Base-by-base conservation (phyloP, 148 eudicot genomes). In the Rhododendron molle region DNA sequence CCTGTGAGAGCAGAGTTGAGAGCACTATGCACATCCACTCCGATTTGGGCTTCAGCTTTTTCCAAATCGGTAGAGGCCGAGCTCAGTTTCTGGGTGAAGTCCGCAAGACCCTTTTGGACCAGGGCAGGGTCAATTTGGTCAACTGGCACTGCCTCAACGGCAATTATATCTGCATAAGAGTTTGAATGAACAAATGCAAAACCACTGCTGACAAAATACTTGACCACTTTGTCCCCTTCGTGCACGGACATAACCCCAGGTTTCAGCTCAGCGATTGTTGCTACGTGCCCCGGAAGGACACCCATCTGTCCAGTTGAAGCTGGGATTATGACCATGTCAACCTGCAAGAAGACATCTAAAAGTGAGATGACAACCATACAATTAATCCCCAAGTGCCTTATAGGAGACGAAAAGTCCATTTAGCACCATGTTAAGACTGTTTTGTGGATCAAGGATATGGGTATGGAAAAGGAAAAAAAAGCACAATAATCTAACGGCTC, bases 21-120 rank as follows among this genome's bases (percentile, higher is more conserved):
- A 76, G 98, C 96, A 89, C 94, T 94, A 83, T 93, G 93, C 83
- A 94, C 95, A 86, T 96, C 96, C 23, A 96, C 91, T 47, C 95
- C 98, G 72, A 96, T 94, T 83, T 94, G 98, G 79, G 97, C 96
- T 94, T 94, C 98, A 54, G 98, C 98, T 92, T 92, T 95, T 88
- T 96, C 99, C 88, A 93, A 78, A 83, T 95, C 98, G 16, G 98
- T 93, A 26, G 94, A 87, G 43, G 99, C 98, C 2, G 98, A 89
- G 88, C 85, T 93, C 88, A 93, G 93, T 84, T 94, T 96, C 89
- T 94, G 98, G 71, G 94, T 95, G 89, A 92, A 94, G 52, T 93
- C 99, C 0, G 93, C 91, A 43, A 95, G 92, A 71, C 94, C 94
- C 89, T 95, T 94, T 85, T 95, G 96, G 54, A 94, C 98, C 84